A percentile compares a stretch with the other conserved stretches of the same genome.
Conservation (phyloP, 768 basidiomycete species). For the Ramaria rubella region DNA sequence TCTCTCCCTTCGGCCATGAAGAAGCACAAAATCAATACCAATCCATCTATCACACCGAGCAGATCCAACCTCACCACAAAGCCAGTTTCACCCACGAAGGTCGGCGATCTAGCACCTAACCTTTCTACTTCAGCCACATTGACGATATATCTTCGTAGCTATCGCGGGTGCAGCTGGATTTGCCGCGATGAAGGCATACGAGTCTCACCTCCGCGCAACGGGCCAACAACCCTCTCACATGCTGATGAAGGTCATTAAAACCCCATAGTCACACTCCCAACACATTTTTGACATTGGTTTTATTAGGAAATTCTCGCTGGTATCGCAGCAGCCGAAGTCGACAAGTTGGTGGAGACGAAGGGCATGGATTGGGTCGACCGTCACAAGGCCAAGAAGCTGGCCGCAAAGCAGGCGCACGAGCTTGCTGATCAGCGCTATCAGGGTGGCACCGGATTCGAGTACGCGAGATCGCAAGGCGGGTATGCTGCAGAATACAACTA, state of each 20-base stretch:
- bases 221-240: constrained; percentile 25
- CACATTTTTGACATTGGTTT: background rate
- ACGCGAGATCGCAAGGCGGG: constrained; percentile 12
- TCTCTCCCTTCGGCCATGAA: background rate
- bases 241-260: constrained; percentile 20
- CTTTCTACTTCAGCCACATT: background rate
- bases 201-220: constrained; percentile 26
- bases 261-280: background rate
- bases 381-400: constrained; percentile 18
- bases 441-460: constrained; percentile 17
- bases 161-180: constrained; percentile 30
- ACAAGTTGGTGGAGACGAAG: constrained; percentile 34
- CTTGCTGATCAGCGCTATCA: constrained; percentile 16
- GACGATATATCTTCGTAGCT: constrained; percentile 2
- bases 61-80: constrained; percentile 15
- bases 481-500: constrained; percentile 15
- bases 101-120: background rate
- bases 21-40: constrained; percentile 8
- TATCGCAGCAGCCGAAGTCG: constrained; percentile 33
- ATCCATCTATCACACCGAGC: constrained; percentile 9
- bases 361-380: constrained; percentile 22
- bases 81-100: constrained; percentile 20
- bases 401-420: constrained; percentile 17
- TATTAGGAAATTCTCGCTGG: constrained; percentile 29
- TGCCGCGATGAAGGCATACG: constrained; percentile 35